phyloP scores from a whole-genome alignment of 345 rosid genomes.

The Gossypioides kirkii region DNA sequence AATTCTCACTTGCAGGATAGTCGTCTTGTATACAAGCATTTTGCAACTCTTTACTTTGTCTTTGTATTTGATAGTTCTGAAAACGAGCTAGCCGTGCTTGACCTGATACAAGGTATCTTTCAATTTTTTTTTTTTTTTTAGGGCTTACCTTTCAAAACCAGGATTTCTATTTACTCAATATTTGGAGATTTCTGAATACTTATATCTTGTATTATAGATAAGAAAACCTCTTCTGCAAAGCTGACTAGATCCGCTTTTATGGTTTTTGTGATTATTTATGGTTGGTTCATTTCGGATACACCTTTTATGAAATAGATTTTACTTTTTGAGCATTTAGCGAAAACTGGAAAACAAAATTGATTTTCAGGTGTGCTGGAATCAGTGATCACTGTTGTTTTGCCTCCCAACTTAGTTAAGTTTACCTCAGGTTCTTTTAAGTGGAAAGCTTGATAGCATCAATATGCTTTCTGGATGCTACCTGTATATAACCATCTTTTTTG shows the following conservation, averaged over 20 bases:
- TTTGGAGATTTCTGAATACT: not conserved
- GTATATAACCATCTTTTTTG: no score
- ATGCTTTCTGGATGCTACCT: no score
- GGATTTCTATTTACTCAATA: not conserved
- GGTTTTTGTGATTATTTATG: not conserved
- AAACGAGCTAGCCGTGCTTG: conserved; percentile 96
- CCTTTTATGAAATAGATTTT: not conserved
- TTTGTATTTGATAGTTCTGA: conserved; percentile 81
- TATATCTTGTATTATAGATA: not conserved
- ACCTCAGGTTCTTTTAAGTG: no score
- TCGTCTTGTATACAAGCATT: conserved; percentile 85
- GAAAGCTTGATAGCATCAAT: no score
- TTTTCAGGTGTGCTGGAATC: not conserved
- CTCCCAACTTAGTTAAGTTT: no score
- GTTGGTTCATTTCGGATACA: not conserved
- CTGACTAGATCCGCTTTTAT: not conserved
- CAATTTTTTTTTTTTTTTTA: not conserved
- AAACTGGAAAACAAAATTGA: not conserved
- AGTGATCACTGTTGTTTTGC: no score
- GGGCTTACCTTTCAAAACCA: not conserved
- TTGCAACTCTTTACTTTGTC: conserved; percentile 83
- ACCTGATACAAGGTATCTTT: conserved; percentile 76
- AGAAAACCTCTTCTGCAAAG: not conserved
- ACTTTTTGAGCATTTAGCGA: not conserved
- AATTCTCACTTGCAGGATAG: conserved; percentile 48